Evolutionary conservation across 257 asterid species (phyloP).

Genomic region (Mentha longifolia): DNA sequence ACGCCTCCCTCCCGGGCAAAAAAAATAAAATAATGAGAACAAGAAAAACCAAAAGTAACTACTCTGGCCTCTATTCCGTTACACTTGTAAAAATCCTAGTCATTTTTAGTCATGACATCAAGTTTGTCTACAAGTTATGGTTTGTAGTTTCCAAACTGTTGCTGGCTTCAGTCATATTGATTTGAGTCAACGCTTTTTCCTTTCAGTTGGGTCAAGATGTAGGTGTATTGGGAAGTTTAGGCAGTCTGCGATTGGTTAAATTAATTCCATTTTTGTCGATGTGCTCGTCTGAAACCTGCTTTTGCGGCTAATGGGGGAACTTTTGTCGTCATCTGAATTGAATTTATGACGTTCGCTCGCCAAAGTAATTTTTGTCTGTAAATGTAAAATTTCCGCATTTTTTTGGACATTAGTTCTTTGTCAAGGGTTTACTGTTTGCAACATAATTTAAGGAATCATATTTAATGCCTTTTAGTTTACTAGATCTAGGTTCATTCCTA

Average conservation of each 20-base stretch:
- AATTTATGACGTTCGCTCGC: conserved; percentile 3
- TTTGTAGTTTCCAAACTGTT: not conserved
- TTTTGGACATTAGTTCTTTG: not conserved
- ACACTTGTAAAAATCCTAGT: not conserved
- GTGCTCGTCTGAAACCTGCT: not conserved
- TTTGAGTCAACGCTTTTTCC: conserved; percentile 15
- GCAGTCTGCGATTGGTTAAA: conserved; percentile 15
- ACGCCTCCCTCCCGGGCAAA: not conserved
- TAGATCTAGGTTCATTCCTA: not conserved
- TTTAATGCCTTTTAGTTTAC: not conserved
- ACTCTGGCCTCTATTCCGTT: not conserved
- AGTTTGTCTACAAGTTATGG: not conserved
- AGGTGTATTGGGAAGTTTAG: not conserved
- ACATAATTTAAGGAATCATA: not conserved
- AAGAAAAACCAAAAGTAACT: not conserved
- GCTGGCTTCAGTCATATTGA: conserved; percentile 6
- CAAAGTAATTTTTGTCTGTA: conserved; percentile 19
- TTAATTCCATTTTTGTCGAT: not conserved
- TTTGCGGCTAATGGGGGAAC: conserved; percentile 15
- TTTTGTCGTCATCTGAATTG: conserved; percentile 35
- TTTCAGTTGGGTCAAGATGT: not conserved
- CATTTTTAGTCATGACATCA: not conserved
- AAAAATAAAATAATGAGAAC: not conserved
- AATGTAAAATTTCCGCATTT: not conserved
- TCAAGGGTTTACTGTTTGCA: not conserved